Conservation (phyloP, 1,284 basidiomycete genomes). For the Cutaneotrichosporon mucoides region DNA sequence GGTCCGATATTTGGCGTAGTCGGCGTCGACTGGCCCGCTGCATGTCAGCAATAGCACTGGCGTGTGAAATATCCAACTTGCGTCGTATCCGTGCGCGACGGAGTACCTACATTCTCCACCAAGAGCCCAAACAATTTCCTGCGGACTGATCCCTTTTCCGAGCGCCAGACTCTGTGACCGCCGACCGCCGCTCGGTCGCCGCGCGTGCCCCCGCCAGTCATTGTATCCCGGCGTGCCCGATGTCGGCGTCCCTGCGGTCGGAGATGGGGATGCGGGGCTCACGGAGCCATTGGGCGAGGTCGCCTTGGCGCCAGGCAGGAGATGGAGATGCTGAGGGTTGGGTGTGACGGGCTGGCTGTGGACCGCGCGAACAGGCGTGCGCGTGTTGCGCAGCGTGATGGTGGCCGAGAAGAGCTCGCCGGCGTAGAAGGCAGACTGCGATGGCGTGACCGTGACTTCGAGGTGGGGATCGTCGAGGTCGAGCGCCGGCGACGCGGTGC, state of each 20-base stretch:
- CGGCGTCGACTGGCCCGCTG: not conserved
- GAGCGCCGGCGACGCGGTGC: slow-evolving; percentile 1
- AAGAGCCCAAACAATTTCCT: slow-evolving; percentile 46
- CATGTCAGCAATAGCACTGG: slow-evolving; percentile 3
- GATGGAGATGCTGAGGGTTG: not conserved
- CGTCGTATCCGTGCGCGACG: no score
- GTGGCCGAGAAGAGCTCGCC: slow-evolving; percentile 80
- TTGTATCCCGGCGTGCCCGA: not conserved
- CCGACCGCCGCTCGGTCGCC: slow-evolving; percentile 11
- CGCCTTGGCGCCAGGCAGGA: not conserved
- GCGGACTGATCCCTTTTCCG: slow-evolving; percentile 40
- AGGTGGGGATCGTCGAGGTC: slow-evolving; percentile 42
- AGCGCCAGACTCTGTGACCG: slow-evolving; percentile 37
- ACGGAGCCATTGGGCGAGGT: not conserved
- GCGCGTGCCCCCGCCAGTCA: slow-evolving; percentile 6
- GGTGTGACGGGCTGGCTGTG: not conserved
- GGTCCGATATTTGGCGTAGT: slow-evolving; percentile 21
- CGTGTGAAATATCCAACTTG: no score
- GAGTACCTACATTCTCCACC: slow-evolving; percentile 23
- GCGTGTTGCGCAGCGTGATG: slow-evolving; percentile 81
- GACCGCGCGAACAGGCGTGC: slow-evolving; percentile 22
- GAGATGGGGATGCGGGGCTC: not conserved
- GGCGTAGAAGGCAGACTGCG: slow-evolving; percentile 85
- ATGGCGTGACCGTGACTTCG: slow-evolving; percentile 58
- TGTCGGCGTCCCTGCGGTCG: slow-evolving; percentile 2